A percentile compares a stretch with the other conserved stretches of the same genome.
These are phyloP conservation scores for Paraglomus occultum DNA, from an alignment of 192 early-diverging fungal species.

Conservation along the genomic window DNA sequence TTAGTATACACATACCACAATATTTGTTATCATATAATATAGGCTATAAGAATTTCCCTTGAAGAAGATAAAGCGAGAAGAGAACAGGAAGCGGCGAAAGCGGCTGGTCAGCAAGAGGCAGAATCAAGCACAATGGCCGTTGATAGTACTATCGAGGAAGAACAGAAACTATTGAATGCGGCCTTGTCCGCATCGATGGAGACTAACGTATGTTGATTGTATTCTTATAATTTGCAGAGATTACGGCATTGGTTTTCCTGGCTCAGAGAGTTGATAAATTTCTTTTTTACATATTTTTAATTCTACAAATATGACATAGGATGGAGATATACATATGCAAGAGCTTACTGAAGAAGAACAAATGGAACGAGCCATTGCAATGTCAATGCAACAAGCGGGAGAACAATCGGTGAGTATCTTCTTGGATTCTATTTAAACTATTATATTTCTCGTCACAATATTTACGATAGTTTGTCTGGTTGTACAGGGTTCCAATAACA, in stretches of 20 bases:
- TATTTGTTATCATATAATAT: not conserved
- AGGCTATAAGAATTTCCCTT: conserved; percentile 92
- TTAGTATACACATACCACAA: no score
- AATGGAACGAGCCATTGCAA: conserved; percentile 65
- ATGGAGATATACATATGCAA: conserved; percentile 68
- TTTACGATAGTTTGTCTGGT: conserved; percentile 36
- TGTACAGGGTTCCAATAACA: conserved; percentile 54
- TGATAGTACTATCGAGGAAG: conserved; percentile 27
- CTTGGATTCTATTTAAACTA: not conserved
- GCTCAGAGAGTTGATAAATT: not conserved
- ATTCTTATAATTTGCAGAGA: not conserved
- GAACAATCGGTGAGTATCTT: conserved; percentile 26
- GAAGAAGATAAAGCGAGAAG: conserved; percentile 95
- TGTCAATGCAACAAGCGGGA: conserved; percentile 64
- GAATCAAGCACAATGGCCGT: conserved; percentile 37
- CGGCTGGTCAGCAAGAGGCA: conserved; percentile 31
- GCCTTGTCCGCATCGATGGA: conserved; percentile 50
- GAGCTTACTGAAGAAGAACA: conserved; percentile 69
- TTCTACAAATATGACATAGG: conserved; percentile 1
- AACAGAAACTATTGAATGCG: conserved; percentile 47
- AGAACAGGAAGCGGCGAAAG: conserved; percentile 55
- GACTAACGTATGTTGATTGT: conserved; percentile 33
- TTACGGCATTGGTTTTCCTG: not conserved
- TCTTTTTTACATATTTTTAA: conserved; percentile 7
- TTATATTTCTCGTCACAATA: conserved; percentile 23